phyloP scores from a whole-genome alignment of 257 asterid species.

The Lantana camara region DNA sequence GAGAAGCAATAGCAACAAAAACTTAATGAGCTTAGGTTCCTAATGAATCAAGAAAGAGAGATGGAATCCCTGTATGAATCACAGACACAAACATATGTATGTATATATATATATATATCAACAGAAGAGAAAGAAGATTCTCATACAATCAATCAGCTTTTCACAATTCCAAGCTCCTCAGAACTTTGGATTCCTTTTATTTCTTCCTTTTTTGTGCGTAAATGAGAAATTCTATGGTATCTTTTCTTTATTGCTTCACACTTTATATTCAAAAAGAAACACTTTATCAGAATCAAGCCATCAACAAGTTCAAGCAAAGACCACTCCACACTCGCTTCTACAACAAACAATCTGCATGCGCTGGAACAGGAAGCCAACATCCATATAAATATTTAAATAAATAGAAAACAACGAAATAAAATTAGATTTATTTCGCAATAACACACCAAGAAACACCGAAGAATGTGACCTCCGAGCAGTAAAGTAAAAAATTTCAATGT shows the following conservation, averaged over 20 bases:
- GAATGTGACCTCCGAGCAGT: neutral
- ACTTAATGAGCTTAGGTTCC: neutral
- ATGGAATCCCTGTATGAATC: neutral
- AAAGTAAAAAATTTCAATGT: conserved; percentile 10
- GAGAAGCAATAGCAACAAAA: neutral
- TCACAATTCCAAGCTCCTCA: neutral
- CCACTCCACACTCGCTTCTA: conserved; percentile 30
- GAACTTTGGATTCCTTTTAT: neutral
- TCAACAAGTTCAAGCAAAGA: conserved; percentile 39
- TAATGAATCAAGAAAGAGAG: neutral
- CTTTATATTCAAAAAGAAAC: conserved; percentile 24
- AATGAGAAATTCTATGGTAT: conserved; percentile 9
- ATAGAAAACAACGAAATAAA: neutral
- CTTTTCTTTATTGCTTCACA: conserved; percentile 33
- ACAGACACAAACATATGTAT: neutral
- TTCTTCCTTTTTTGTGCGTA: neutral
- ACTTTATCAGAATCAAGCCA: conserved; percentile 34
- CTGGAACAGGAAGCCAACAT: neutral
- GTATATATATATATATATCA: neutral
- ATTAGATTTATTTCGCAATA: neutral
- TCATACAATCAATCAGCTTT: conserved; percentile 12
- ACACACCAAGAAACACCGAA: neutral
- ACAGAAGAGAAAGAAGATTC: conserved; percentile 19
- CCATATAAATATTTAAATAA: neutral
- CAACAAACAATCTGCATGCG: conserved; percentile 30